Evolutionary conservation across 2,329 filamentous ascomycete genomes (phyloP).

Genomic region (Aquanectria penicillioides): DNA sequence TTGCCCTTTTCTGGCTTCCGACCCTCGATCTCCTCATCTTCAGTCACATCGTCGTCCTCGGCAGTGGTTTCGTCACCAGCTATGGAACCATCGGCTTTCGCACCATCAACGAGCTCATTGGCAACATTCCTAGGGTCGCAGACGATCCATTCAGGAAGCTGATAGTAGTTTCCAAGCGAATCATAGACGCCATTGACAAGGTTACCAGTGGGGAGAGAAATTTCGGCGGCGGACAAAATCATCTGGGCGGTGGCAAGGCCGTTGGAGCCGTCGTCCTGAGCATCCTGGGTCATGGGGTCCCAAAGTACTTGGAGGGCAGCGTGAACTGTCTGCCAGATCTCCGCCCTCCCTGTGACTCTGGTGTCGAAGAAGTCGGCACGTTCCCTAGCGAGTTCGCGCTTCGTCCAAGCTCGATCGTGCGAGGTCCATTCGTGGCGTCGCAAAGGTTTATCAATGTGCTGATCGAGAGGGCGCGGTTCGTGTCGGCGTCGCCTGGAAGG

Average conservation of each 20-base stretch:
- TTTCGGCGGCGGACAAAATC: conserved; percentile 80
- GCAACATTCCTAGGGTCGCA: conserved; percentile 69
- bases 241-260: conserved; percentile 77
- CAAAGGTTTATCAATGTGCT: conserved; percentile 78
- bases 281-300: conserved; percentile 56
- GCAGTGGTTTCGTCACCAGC: conserved; percentile 50
- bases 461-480: conserved; percentile 58
- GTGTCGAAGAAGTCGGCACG: conserved; percentile 91
- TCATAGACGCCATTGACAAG: conserved; percentile 79
- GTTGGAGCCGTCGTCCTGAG: conserved; percentile 49
- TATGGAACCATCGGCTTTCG: conserved; percentile 48
- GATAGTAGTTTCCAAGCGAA: conserved; percentile 74
- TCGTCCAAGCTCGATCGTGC: conserved; percentile 74
- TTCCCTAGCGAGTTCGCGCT: conserved; percentile 73
- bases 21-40: conserved; percentile 48
- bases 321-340: conserved; percentile 83
- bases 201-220: conserved; percentile 79
- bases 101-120: conserved; percentile 46
- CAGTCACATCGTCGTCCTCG: conserved; percentile 51
- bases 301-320: conserved; percentile 76
- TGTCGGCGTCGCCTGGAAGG: conserved; percentile 47
- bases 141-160: conserved; percentile 74
- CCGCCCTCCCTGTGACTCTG: conserved; percentile 77
- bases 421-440: conserved; percentile 73
- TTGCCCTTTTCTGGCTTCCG: conserved; percentile 70